Evolutionary conservation across 2,329 filamentous ascomycete genomes (phyloP).

Genomic region (Xylariaceae sp.): DNA sequence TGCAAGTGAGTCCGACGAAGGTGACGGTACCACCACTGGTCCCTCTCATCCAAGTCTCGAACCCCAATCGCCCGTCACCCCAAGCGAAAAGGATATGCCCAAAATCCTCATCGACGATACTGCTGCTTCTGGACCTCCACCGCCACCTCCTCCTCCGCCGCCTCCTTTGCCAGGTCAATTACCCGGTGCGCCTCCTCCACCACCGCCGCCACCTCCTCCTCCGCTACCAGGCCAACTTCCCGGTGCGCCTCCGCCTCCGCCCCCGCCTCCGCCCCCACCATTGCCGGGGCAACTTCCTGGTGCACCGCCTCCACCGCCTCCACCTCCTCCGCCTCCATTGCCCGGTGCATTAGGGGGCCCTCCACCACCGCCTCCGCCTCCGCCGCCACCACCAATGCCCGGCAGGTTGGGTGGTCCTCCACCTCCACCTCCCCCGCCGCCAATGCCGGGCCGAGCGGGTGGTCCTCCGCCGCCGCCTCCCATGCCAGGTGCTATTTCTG

Average conservation of each 20-base stretch:
- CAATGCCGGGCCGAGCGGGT: slow-evolving; percentile 52
- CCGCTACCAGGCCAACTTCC: slow-evolving; percentile 31
- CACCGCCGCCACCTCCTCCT: slow-evolving; percentile 37
- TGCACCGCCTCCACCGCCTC: not conserved
- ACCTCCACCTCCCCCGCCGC: slow-evolving; percentile 52
- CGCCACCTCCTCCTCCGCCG: slow-evolving; percentile 45
- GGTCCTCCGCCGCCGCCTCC: slow-evolving; percentile 50
- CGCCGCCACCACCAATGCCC: slow-evolving; percentile 45
- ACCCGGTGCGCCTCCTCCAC: slow-evolving; percentile 36
- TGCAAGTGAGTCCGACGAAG: slow-evolving; percentile 66
- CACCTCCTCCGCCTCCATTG: slow-evolving; percentile 41
- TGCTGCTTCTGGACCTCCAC: slow-evolving; percentile 36
- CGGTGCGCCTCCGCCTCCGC: slow-evolving; percentile 32
- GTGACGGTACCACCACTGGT: slow-evolving; percentile 66
- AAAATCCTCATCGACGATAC: slow-evolving; percentile 53
- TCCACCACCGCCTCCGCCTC: slow-evolving; percentile 1
- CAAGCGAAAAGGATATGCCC: slow-evolving; percentile 54
- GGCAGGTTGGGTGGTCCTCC: slow-evolving; percentile 33
- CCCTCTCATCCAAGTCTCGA: slow-evolving; percentile 72
- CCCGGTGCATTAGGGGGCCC: slow-evolving; percentile 35
- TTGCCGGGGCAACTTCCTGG: slow-evolving; percentile 39
- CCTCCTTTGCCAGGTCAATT: slow-evolving; percentile 38
- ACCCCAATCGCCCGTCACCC: slow-evolving; percentile 62
- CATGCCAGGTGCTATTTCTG: slow-evolving; percentile 63
- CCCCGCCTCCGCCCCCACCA: slow-evolving; percentile 44